Conservation (phyloP, 2,329 filamentous ascomycete genomes). For the Calonectria multiphialidica region DNA sequence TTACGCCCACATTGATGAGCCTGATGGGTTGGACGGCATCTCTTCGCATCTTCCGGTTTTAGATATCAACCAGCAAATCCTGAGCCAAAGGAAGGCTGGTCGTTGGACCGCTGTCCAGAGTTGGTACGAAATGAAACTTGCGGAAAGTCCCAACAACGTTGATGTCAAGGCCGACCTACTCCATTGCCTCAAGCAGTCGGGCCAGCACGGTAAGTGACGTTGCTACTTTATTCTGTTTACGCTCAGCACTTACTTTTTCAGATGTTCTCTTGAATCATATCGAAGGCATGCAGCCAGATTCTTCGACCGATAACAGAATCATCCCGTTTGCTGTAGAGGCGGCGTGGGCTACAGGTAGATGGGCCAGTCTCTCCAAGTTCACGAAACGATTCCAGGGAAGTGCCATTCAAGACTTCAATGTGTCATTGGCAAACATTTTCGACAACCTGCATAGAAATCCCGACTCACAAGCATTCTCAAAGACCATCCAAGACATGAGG, state of each 20-base stretch:
- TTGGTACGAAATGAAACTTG: slow-evolving; percentile 95
- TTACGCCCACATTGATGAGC: slow-evolving; percentile 97
- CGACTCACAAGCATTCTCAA: slow-evolving; percentile 65
- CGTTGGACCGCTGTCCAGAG: slow-evolving; percentile 95
- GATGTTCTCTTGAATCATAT: slow-evolving; percentile 90
- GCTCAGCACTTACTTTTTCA: slow-evolving; percentile 51
- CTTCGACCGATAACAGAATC: slow-evolving; percentile 69
- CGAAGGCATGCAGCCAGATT: slow-evolving; percentile 75
- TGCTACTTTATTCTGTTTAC: background rate
- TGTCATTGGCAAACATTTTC: slow-evolving; percentile 75
- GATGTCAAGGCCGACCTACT: slow-evolving; percentile 87
- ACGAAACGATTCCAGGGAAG: slow-evolving; percentile 66
- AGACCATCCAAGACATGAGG: slow-evolving; percentile 73
- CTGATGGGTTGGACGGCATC: slow-evolving; percentile 95
- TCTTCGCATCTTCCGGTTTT: slow-evolving; percentile 87
- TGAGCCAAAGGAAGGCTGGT: slow-evolving; percentile 93
- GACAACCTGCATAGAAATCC: slow-evolving; percentile 69
- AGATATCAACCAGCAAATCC: slow-evolving; percentile 92
- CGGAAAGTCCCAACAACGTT: slow-evolving; percentile 80
- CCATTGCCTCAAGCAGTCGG: slow-evolving; percentile 92
- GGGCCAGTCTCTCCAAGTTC: slow-evolving; percentile 80
- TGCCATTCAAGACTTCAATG: slow-evolving; percentile 76
- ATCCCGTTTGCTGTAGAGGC: slow-evolving; percentile 91
- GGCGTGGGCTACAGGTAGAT: slow-evolving; percentile 89
- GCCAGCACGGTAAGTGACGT: slow-evolving; percentile 83